Conservation (phyloP, 1,284 basidiomycete genomes). For the Anthracocystis panici-leucophaei region DNA sequence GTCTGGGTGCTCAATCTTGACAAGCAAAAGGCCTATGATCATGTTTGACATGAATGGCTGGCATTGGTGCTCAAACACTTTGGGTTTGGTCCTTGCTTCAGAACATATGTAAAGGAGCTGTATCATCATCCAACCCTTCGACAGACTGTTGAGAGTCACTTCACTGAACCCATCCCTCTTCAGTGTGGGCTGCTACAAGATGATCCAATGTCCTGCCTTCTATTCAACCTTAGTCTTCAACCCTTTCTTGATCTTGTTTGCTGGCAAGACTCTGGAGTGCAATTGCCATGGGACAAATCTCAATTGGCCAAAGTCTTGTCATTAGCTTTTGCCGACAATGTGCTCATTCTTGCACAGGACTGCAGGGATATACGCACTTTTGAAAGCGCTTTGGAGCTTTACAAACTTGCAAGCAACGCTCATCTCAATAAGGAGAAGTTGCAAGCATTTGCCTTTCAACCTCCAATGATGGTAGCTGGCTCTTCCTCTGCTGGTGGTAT, state of each 20-base stretch:
- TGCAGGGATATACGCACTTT: too few species aligned
- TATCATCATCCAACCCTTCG: too few species aligned
- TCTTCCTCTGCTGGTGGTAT: not conserved
- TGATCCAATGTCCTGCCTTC: conserved; percentile 18
- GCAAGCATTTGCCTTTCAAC: conserved; percentile 4
- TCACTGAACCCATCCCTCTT: conserved; percentile 13
- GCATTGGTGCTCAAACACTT: not conserved
- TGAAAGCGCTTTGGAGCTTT: conserved; percentile 1
- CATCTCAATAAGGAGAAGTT: conserved; percentile 12
- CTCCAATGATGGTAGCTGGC: not conserved
- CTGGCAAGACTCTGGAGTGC: not conserved
- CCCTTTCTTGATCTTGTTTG: conserved; percentile 12
- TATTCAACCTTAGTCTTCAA: conserved; percentile 16
- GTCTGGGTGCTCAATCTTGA: conserved; percentile 13
- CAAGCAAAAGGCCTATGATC: conserved; percentile 5
- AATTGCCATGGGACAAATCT: conserved; percentile 4
- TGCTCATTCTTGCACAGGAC: too few species aligned
- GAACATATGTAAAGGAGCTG: too few species aligned
- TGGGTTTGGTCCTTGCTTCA: conserved; percentile 14
- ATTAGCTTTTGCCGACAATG: not conserved
- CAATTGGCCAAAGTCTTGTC: conserved; percentile 5
- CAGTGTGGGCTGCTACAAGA: conserved; percentile 9
- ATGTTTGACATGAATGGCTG: conserved; percentile 1
- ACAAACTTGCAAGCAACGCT: conserved; percentile 11
- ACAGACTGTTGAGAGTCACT: too few species aligned